Evolutionary conservation across 2,329 filamentous ascomycete species (phyloP).

Genomic region (Diaporthe australafricana): DNA sequence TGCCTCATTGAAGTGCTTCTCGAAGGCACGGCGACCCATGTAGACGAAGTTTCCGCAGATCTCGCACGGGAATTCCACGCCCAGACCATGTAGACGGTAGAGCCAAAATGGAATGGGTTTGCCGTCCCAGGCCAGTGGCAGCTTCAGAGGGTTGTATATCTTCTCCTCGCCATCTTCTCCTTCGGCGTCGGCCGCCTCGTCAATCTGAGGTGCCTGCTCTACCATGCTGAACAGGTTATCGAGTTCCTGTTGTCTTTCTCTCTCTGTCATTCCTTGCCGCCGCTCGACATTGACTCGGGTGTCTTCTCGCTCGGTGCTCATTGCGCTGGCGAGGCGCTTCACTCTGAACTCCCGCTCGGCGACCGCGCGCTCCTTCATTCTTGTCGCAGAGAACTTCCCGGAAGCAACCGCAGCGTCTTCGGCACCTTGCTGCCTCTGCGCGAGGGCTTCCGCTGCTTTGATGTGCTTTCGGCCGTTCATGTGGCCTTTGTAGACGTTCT

Average conservation of each 20-base stretch:
- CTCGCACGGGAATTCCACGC: constrained; percentile 95
- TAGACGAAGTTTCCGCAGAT: constrained; percentile 99
- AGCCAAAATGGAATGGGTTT: constrained; percentile 99
- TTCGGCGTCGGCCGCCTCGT: constrained; percentile 72
- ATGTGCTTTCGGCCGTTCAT: constrained; percentile 93
- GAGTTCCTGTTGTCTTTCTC: constrained; percentile 92
- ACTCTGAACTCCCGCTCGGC: constrained; percentile 90
- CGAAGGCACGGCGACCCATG: constrained; percentile 94
- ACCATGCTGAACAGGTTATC: constrained; percentile 79
- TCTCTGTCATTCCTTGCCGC: constrained; percentile 96
- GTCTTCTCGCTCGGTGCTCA: constrained; percentile 89
- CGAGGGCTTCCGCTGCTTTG: constrained; percentile 79
- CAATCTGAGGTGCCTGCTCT: constrained; percentile 58
- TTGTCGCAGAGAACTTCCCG: constrained; percentile 38
- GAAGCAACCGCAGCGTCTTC: constrained; percentile 40
- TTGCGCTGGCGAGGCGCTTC: constrained; percentile 81
- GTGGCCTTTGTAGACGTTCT: constrained; percentile 93
- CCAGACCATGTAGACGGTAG: constrained; percentile 94
- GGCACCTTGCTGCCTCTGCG: constrained; percentile 57
- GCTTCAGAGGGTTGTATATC: constrained; percentile 96
- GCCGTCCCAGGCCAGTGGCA: constrained; percentile 96
- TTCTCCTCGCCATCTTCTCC: constrained; percentile 85
- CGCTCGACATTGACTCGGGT: constrained; percentile 96
- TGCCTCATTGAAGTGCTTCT: constrained; percentile 98
- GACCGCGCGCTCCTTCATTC: constrained; percentile 83